Percentiles rank a stretch among this genome's conserved stretches.
These are phyloP conservation scores for Solanum chiquidenum DNA, from an alignment of 257 asterid species.

Conservation along the genomic window DNA sequence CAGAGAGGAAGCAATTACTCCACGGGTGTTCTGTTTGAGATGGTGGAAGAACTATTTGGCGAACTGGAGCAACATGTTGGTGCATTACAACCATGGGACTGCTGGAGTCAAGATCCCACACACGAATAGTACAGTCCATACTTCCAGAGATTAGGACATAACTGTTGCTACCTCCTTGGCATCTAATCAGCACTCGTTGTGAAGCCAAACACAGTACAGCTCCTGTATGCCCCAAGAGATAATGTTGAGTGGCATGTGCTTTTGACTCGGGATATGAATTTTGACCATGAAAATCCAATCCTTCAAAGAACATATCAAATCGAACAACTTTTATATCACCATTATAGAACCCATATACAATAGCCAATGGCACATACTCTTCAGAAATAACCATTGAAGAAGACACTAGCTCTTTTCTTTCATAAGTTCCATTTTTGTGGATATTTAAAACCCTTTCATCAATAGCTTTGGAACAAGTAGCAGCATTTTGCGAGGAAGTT, in stretches of 20 bases:
- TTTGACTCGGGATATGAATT: constrained; percentile 18
- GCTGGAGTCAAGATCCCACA: constrained; percentile 89
- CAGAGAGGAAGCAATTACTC: constrained; percentile 83
- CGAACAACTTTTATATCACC: constrained; percentile 72
- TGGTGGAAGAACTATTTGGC: constrained; percentile 83
- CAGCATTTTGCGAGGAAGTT: constrained; percentile 6
- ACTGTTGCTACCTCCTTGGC: constrained; percentile 33
- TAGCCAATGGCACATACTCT: constrained; percentile 57
- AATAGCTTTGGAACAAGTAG: constrained; percentile 6
- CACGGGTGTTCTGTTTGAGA: constrained; percentile 54
- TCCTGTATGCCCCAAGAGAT: constrained; percentile 71
- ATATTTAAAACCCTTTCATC: constrained; percentile 11
- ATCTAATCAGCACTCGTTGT: constrained; percentile 44
- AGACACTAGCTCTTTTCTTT: constrained; percentile 48
- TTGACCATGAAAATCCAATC: constrained; percentile 26
- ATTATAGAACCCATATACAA: constrained; percentile 73
- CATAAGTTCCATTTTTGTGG: constrained; percentile 14
- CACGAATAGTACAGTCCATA: constrained; percentile 80
- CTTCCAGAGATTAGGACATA: constrained; percentile 87
- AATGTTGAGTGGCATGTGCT: constrained; percentile 29
- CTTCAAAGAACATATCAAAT: constrained; percentile 50
- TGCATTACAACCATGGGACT: constrained; percentile 57
- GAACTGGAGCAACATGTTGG: constrained; percentile 93
- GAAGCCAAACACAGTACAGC: constrained; percentile 93
- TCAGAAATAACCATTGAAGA: constrained; percentile 91